A percentile compares a stretch with the other conserved stretches of the same genome.
These are phyloP conservation scores for Ilex aquifolium DNA, from an alignment of 257 asterid species.

Conservation along the genomic window DNA sequence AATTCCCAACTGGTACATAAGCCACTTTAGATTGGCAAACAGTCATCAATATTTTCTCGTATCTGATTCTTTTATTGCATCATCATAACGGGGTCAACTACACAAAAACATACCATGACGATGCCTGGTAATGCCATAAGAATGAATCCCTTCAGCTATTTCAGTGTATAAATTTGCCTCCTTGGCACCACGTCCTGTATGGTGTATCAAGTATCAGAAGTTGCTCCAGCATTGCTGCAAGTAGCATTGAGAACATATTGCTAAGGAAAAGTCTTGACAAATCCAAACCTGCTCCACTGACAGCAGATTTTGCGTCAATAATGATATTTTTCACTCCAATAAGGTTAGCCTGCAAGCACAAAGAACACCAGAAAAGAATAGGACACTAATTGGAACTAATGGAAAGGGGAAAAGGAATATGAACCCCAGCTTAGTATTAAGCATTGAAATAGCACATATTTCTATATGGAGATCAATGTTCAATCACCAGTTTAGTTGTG, in stretches of 20 bases:
- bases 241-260: constrained; percentile 1
- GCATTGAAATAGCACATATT: too few species aligned
- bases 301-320: constrained; percentile 93
- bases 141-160: constrained; percentile 90
- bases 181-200: constrained; percentile 88
- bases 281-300: constrained; percentile 90
- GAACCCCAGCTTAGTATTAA: neutral
- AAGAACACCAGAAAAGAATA: neutral
- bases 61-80: neutral
- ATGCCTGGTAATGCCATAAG: constrained; percentile 84
- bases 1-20: neutral
- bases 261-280: constrained; percentile 5
- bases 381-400: neutral
- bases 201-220: constrained; percentile 15
- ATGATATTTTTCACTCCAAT: constrained; percentile 70
- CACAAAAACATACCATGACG: constrained; percentile 66
- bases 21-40: neutral
- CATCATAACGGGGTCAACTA: too few species aligned
- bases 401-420: neutral
- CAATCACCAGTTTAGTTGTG: too few species aligned
- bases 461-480: too few species aligned
- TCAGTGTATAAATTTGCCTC: constrained; percentile 95
- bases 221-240: constrained; percentile 2
- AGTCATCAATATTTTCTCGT: neutral
- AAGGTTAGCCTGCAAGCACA: constrained; percentile 66